A percentile compares a stretch with the other conserved stretches of the same genome.
Evolutionary conservation across 2,329 filamentous ascomycete species (phyloP).

Genomic region (Geosmithia putterillii): DNA sequence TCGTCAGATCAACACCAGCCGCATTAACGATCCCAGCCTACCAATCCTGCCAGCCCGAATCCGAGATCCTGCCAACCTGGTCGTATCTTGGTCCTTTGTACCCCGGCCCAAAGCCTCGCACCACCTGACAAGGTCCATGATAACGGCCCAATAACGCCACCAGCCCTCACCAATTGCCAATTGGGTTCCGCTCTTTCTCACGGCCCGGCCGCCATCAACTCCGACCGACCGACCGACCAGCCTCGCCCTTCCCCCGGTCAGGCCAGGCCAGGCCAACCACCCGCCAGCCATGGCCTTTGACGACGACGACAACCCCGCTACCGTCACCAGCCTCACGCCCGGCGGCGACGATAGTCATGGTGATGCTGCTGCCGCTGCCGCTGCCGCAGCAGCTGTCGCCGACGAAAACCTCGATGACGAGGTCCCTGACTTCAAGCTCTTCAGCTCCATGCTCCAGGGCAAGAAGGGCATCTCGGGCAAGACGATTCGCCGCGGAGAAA

Average conservation of each 20-base stretch:
- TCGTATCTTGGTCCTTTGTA: no score
- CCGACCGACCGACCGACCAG: no score
- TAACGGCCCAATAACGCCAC: not conserved
- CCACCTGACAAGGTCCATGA: not conserved
- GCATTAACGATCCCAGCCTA: no score
- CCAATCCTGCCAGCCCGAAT: no score
- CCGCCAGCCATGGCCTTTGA: slow-evolving; percentile 24
- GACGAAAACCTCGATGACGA: slow-evolving; percentile 64
- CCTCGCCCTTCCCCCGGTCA: not conserved
- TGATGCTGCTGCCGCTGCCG: slow-evolving; percentile 4
- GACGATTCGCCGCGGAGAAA: slow-evolving; percentile 82
- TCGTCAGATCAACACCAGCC: not conserved
- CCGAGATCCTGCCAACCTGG: no score
- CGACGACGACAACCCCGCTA: slow-evolving; percentile 29
- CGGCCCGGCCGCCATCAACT: no score
- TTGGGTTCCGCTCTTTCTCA: not conserved
- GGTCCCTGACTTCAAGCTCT: slow-evolving; percentile 75
- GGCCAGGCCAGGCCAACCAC: not conserved
- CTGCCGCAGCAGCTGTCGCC: slow-evolving; percentile 13
- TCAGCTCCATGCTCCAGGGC: slow-evolving; percentile 34
- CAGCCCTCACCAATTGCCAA: not conserved
- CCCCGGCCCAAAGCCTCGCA: not conserved
- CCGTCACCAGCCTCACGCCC: slow-evolving; percentile 5
- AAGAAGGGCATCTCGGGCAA: slow-evolving; percentile 40
- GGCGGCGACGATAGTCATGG: not conserved